Evolutionary conservation across 1,139 yeast genomes (phyloP), one percentile per base, ranked within the genome.

Genomic region (Pichia sp.): DNA sequence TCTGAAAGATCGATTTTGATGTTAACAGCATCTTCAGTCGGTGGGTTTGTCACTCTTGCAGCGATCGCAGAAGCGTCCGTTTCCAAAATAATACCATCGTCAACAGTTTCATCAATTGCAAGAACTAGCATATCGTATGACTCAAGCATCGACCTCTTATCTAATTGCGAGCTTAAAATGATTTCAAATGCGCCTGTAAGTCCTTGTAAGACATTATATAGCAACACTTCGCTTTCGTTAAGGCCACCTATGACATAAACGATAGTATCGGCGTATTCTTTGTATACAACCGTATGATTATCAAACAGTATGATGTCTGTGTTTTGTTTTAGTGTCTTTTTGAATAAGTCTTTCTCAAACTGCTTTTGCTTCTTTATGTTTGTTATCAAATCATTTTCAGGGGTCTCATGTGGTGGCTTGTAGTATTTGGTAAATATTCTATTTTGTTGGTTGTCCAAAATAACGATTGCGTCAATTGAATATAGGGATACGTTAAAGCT

Each of bases 61-160:
- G 92, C 93, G 64, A 93, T 88, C 50, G 90, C 83, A 47, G 86
- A 83, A 3, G 96, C 84, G 66, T 93, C 98, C 45, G 91, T 86
- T 71, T 93, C 98, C 63, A 95, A 78, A 59, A 95, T 84, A 61
- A 93, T 83, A 31, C 98, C 97, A 64, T 88, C 95, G 69, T 93
- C 99, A 55, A 93, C 77, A 29, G 95, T 81, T 73, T 93, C 99
- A 70, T 93, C 99, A 49, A 92, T 80, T 9, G 95, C 90, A 69
- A 93, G 79, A 50, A 89, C 78, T 51, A 91, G 85, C 76, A 89
- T 76, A 71, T 93, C 99, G 68, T 86, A 93, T 69, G 87, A 83
- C 61, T 89, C 96, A 65, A 86, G 79, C 49, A 93, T 74, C 3
- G 93, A 80, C 60, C 84, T 78, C 71, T 86, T 88, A 71, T 93